Base-by-base conservation (phyloP, 2,329 filamentous ascomycete genomes). In the Fusarium pininemorale region DNA sequence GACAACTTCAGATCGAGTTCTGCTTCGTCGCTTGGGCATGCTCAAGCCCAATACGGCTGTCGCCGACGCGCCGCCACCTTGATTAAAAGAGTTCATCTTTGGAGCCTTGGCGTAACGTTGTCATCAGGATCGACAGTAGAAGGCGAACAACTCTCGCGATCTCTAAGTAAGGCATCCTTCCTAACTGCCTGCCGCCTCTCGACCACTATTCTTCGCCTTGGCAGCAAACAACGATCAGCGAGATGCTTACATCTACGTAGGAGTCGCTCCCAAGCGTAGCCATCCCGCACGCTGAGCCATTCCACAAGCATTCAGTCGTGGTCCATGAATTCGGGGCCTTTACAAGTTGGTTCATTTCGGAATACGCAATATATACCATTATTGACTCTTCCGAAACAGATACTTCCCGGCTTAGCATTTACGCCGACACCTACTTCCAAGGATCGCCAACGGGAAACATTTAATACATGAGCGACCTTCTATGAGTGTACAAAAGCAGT, bases 331-430 rank as follows among this genome's bases (percentile, higher is more conserved):
- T 13, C 15, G 5, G 7, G n/a, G 8, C 22, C 9, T 15, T n/a
- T n/a, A 6, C 0, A 42, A n/a, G 22, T 11, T 1, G 6, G 39
- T n/a, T n/a, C 2, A 14, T 5, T 14, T 22, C 20, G 1, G 13
- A 9, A 14, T 22, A 7, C 7, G 5, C 8, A 7, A 8, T 9
- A 13, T 3, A 41, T 41, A 22, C 38, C 5, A 3, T 18, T 18
- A 5, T 26, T 24, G 7, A 24, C 10, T 44, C 15, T 18, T 24
- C 11, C 0, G 6, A 24, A 45, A 45, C n/a, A 45, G 24, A 26
- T 26, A 15, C 42, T 20, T 3, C 5, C 16, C 16, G 1, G 35
- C 35, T 37, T 1, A 37, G 6, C 32, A 2, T 15, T 35, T 15
- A 15, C 13, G 15, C 41, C 9, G 41, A 42, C 22, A 24, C 41